Percentiles rank a stretch among this genome's conserved stretches.
Conservation (phyloP, 352 stramenopile species). For the Pythium chondricola region DNA sequence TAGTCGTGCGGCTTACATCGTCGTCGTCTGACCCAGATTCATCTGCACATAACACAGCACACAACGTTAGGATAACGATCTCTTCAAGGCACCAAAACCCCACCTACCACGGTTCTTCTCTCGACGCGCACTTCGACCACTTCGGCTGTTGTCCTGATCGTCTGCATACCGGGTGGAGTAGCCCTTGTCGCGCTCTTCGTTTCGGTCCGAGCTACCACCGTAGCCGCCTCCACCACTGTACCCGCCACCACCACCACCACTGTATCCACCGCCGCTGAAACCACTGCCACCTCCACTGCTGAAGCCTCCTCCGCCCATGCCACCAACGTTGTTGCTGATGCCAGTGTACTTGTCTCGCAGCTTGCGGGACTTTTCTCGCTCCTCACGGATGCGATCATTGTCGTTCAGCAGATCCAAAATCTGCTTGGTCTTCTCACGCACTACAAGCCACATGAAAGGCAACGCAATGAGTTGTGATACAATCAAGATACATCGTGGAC, state of each 20-base stretch:
- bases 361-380: conserved; percentile 80
- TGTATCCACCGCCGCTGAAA: conserved; percentile 25
- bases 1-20: conserved; percentile 33
- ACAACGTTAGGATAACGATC: no score
- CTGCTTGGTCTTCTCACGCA: conserved; percentile 87
- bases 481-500: no score
- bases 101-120: conserved; percentile 33
- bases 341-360: conserved; percentile 87
- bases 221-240: conserved; percentile 32
- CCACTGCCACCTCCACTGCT: conserved; percentile 24
- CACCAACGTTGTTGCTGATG: conserved; percentile 54
- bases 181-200: conserved; percentile 52
- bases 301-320: conserved; percentile 26
- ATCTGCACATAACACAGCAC: conserved; percentile 17
- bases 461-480: background rate
- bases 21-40: conserved; percentile 75
- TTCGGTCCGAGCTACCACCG: conserved; percentile 32
- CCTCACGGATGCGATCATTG: conserved; percentile 83
- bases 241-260: conserved; percentile 23
- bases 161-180: conserved; percentile 74
- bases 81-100: background rate
- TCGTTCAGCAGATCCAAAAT: conserved; percentile 85
- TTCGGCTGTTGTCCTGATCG: conserved; percentile 44
- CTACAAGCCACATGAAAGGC: conserved; percentile 15
- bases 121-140: conserved; percentile 26